phyloP scores from a whole-genome alignment of 2,329 filamentous ascomycete species.

The Talaromyces sp. region DNA sequence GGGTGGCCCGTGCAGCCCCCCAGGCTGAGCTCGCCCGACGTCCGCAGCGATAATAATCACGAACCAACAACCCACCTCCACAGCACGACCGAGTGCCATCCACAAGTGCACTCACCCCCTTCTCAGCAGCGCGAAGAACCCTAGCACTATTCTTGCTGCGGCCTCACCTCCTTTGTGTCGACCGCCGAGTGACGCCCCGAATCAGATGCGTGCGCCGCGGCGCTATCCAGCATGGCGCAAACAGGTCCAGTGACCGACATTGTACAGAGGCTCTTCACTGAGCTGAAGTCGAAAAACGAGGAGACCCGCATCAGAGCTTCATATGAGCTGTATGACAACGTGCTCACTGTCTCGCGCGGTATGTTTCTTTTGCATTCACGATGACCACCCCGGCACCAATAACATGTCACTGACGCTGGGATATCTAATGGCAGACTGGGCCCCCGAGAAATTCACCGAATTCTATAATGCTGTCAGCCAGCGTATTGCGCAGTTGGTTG shows the following conservation, averaged over 20 bases:
- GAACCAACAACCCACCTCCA: not conserved
- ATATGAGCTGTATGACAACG: slow-evolving; percentile 43
- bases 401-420: not conserved
- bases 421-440: slow-evolving; percentile 56
- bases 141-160: not conserved
- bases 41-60: not conserved
- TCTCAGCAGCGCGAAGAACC: not conserved
- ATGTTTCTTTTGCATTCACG: slow-evolving; percentile 4
- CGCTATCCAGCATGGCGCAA: slow-evolving; percentile 41
- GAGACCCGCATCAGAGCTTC: slow-evolving; percentile 45
- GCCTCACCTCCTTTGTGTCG: not conserved
- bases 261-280: slow-evolving; percentile 52
- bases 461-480: slow-evolving; percentile 64
- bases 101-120: not conserved
- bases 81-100: not conserved
- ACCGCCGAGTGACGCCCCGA: not conserved
- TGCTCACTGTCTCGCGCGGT: slow-evolving; percentile 44
- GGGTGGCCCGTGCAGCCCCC: slow-evolving; percentile 5
- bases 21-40: slow-evolving; percentile 4
- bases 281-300: slow-evolving; percentile 54
- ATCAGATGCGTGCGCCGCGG: slow-evolving; percentile 16
- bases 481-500: slow-evolving; percentile 67
- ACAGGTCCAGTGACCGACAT: slow-evolving; percentile 43
- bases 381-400: slow-evolving; percentile 1
- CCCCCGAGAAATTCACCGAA: slow-evolving; percentile 69